phyloP scores from a whole-genome alignment of 2,329 filamentous ascomycete species.

The Zymoseptoria passerinii region DNA sequence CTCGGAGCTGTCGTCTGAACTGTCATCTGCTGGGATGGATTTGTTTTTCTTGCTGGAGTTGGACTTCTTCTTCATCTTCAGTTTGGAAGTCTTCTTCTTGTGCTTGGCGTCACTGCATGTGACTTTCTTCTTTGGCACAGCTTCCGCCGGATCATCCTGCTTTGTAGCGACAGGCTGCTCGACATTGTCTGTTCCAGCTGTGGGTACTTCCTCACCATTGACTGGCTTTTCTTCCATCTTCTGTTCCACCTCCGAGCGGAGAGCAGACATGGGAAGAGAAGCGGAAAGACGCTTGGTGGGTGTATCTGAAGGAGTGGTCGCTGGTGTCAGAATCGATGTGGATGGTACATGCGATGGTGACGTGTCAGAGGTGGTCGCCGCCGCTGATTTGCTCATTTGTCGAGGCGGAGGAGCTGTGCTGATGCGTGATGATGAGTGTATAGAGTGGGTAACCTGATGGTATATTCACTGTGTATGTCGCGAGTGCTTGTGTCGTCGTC shows the following conservation, averaged over 20 bases:
- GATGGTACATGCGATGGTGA: not conserved
- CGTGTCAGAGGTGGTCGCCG: not conserved
- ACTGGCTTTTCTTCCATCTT: conserved; percentile 24
- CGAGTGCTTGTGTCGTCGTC: not conserved
- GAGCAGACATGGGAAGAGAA: conserved; percentile 9
- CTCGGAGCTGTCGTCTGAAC: conserved; percentile 11
- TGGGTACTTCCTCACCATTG: conserved; percentile 12
- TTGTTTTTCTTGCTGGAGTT: conserved; percentile 15
- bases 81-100: conserved; percentile 19
- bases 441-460: not conserved
- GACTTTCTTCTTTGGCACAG: not conserved
- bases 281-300: conserved; percentile 8
- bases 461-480: not conserved
- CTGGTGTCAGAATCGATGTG: conserved; percentile 14
- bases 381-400: not conserved
- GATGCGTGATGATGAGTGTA: not conserved
- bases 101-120: conserved; percentile 13
- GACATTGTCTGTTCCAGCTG: conserved; percentile 6
- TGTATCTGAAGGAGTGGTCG: conserved; percentile 21
- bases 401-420: not conserved
- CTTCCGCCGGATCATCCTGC: not conserved
- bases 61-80: conserved; percentile 18
- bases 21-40: conserved; percentile 12
- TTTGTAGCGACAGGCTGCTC: conserved; percentile 9
- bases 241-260: conserved; percentile 12